Conservation (phyloP, 331 rosid species). For the Prunus yedoensis region DNA sequence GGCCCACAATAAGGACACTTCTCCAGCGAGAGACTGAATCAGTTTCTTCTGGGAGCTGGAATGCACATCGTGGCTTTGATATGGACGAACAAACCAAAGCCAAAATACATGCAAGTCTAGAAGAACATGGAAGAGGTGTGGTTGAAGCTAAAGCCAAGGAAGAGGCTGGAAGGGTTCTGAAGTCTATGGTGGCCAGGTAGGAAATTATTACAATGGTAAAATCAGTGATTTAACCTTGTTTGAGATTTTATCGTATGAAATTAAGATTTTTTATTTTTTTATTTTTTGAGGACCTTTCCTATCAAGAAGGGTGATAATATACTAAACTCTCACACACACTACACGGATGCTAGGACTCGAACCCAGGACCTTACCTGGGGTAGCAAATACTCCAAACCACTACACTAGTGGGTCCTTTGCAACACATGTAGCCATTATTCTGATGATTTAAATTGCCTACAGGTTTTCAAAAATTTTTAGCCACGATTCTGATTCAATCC, state of each 20-base stretch:
- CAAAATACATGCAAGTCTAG: slow-evolving; percentile 47
- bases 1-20: slow-evolving; percentile 84
- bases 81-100: slow-evolving; percentile 61
- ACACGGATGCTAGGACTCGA: too few relatives aligned
- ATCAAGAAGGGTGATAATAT: too few relatives aligned
- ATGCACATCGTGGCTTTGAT: slow-evolving; percentile 72
- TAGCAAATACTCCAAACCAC: too few relatives aligned
- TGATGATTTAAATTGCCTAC: slow-evolving; percentile 43
- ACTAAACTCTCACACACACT: too few relatives aligned
- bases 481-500: slow-evolving; percentile 95
- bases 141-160: slow-evolving; percentile 90
- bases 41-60: slow-evolving; percentile 63
- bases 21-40: slow-evolving; percentile 68
- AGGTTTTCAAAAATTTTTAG: slow-evolving; percentile 87
- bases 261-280: slow-evolving; percentile 19
- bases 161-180: slow-evolving; percentile 94
- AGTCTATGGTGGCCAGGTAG: slow-evolving; percentile 91
- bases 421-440: slow-evolving; percentile 66
- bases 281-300: too few relatives aligned
- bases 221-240: slow-evolving; percentile 2
- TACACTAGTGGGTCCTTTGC: slow-evolving; percentile 47
- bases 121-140: slow-evolving; percentile 64
- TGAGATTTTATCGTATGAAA: slow-evolving; percentile 17
- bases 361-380: too few relatives aligned
- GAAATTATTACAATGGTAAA: slow-evolving; percentile 24